Conservation (phyloP, 352 stramenopile species). For the Phytophthora litchii region DNA sequence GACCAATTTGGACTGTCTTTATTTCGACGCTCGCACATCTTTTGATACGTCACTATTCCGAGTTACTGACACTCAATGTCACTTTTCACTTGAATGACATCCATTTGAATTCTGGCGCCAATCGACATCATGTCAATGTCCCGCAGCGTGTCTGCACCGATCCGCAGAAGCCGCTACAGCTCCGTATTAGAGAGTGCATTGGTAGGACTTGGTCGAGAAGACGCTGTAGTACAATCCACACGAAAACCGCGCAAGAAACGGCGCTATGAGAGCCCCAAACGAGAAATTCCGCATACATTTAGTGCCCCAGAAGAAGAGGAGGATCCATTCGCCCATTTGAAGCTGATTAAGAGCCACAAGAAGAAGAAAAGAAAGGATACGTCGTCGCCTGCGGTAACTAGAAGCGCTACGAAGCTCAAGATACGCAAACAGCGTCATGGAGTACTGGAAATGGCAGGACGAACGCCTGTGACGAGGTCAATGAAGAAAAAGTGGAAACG, state of each 20-base stretch:
- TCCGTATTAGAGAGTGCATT: constrained; percentile 44
- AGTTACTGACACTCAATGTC: too few species aligned
- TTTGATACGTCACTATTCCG: too few species aligned
- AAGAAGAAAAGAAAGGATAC: constrained; percentile 11
- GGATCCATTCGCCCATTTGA: constrained; percentile 29
- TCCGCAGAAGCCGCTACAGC: constrained; percentile 27
- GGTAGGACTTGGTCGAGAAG: constrained; percentile 32
- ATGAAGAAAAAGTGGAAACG: constrained; percentile 35
- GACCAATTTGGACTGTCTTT: constrained; percentile 15
- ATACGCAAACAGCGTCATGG: constrained; percentile 8
- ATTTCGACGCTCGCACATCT: neutral
- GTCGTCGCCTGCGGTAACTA: constrained; percentile 15
- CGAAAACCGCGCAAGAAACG: constrained; percentile 35
- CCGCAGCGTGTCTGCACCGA: constrained; percentile 22
- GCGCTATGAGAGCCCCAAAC: constrained; percentile 13
- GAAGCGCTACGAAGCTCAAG: constrained; percentile 18
- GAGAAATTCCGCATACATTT: neutral
- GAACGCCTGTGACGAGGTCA: constrained; percentile 30
- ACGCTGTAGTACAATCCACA: constrained; percentile 34
- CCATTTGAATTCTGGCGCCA: constrained; percentile 7
- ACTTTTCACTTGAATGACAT: too few species aligned
- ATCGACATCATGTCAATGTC: neutral
- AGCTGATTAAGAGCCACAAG: constrained; percentile 18
- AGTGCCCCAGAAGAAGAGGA: constrained; percentile 29
- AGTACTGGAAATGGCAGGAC: constrained; percentile 24